Conservation (phyloP, 139 green algal genomes). For the Zygnema cylindricum region DNA sequence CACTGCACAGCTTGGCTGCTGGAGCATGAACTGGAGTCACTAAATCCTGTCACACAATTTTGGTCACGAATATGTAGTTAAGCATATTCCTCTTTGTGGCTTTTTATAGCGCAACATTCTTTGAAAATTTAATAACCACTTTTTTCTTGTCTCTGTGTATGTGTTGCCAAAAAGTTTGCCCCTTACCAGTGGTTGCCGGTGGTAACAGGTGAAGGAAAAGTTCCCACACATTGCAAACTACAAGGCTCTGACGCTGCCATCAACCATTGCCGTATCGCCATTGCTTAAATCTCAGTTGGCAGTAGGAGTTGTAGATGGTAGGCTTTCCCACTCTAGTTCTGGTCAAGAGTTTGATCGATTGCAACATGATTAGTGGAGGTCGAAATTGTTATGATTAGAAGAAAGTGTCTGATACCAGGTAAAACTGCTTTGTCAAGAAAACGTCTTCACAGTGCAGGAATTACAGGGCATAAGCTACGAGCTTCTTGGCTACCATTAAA, state of each 20-base stretch:
- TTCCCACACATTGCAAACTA: conserved; percentile 32
- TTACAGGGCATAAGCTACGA: not conserved
- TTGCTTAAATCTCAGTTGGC: conserved; percentile 35
- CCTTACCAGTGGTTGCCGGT: not conserved
- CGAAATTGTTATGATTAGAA: not conserved
- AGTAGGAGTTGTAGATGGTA: not conserved
- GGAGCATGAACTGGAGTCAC: not conserved
- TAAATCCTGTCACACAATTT: not conserved
- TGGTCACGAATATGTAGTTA: not conserved
- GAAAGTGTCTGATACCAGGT: not conserved
- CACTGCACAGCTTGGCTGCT: not conserved
- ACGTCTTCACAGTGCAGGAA: not conserved
- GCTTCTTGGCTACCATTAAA: not conserved
- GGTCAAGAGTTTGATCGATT: not conserved
- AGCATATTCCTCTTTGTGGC: not conserved
- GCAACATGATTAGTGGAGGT: not conserved
- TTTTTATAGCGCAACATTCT: not conserved
- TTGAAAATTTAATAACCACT: not conserved
- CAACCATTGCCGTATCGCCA: not conserved
- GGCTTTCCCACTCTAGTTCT: too few species aligned
- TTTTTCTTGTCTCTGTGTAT: not conserved
- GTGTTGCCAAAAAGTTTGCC: not conserved
- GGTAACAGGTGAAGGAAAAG: conserved; percentile 27
- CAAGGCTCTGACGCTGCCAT: conserved; percentile 4
- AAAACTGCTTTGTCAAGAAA: conserved; percentile 15